These are phyloP conservation scores for Bipolaris oryzae DNA, from an alignment of 2,329 filamentous ascomycete species.

Conservation along the genomic window DNA sequence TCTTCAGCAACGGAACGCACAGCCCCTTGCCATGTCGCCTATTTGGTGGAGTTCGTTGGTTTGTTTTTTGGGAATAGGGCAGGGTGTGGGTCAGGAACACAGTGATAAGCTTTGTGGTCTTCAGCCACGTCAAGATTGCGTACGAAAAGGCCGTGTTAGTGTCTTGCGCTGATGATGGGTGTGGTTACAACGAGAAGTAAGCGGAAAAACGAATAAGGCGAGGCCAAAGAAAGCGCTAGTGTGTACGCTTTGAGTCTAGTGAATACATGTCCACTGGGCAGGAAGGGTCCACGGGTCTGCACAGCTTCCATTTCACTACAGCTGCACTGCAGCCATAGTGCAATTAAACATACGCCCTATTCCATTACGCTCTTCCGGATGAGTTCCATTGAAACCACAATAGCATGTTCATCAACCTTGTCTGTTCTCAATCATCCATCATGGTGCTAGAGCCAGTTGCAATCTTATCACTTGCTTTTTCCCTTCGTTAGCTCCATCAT, in stretches of 20 bases:
- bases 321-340: neutral
- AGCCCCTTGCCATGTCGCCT: neutral
- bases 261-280: neutral
- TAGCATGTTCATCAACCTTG: neutral
- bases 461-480: slow-evolving; percentile 12
- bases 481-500: slow-evolving; percentile 5
- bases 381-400: neutral
- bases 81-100: neutral
- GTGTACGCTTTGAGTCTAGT: neutral
- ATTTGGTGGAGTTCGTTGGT: neutral
- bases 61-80: neutral
- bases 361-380: neutral
- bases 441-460: neutral
- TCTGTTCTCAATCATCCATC: neutral
- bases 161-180: slow-evolving; percentile 3
- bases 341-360: neutral
- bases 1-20: neutral
- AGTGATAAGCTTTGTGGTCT: neutral
- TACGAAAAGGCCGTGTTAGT: neutral
- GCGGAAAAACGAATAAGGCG: neutral
- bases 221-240: slow-evolving; percentile 6
- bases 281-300: slow-evolving; percentile 1
- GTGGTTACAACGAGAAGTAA: slow-evolving; percentile 2
- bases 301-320: slow-evolving; percentile 6
- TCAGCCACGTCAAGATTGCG: neutral